Conservation (phyloP, 495 filamentous ascomycete genomes). For the Chaetomium cochliodes region DNA sequence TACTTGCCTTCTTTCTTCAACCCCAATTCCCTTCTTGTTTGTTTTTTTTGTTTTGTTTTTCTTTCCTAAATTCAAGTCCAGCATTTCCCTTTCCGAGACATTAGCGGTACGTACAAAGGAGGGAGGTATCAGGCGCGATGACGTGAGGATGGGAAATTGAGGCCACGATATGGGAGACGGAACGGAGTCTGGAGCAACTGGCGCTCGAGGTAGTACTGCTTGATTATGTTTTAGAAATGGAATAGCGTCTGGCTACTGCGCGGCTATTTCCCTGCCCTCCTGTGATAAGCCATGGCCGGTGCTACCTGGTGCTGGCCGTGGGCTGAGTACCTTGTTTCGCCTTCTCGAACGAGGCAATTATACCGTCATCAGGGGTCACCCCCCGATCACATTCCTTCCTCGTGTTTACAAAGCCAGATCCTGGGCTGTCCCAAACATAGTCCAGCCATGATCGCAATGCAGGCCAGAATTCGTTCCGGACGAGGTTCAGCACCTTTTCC, state of each 20-base stretch:
- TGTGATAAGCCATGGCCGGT: neutral
- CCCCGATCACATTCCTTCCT: conserved; percentile 29
- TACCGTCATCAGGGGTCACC: conserved; percentile 32
- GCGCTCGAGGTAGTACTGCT: neutral
- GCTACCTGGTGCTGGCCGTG: neutral
- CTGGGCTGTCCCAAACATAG: conserved; percentile 69
- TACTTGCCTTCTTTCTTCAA: neutral
- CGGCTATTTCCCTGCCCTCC: neutral
- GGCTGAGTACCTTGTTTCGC: conserved; percentile 6
- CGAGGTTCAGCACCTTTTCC: conserved; percentile 58
- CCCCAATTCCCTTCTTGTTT: neutral
- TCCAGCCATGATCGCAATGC: conserved; percentile 69
- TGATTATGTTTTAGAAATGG: conserved; percentile 14
- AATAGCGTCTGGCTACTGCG: neutral
- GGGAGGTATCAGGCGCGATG: neutral
- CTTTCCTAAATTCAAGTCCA: neutral
- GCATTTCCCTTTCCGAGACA: neutral
- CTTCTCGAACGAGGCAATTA: conserved; percentile 29
- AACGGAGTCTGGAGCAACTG: conserved; percentile 23
- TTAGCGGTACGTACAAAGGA: conserved; percentile 1
- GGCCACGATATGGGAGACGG: neutral
- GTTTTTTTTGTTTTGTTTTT: neutral
- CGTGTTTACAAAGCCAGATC: conserved; percentile 58
- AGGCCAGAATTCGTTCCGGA: conserved; percentile 59
- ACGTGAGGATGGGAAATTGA: conserved; percentile 17